phyloP scores from a whole-genome alignment of 2,329 filamentous ascomycete genomes.

The Hymenoscyphus occultus region DNA sequence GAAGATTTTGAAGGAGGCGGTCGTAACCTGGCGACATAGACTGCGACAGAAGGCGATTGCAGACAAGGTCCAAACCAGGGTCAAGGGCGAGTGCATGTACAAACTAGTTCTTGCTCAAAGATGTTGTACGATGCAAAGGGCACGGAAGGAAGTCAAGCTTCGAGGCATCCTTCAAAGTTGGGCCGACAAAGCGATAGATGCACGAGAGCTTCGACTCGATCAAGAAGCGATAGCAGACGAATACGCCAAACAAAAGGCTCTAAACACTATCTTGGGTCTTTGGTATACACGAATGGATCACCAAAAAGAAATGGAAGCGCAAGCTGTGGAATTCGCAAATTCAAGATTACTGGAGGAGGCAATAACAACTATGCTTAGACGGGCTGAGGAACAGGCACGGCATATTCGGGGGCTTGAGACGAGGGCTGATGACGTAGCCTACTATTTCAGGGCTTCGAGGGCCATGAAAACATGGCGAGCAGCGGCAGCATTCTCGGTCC shows the following conservation, averaged over 20 bases:
- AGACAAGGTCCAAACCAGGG: conserved; percentile 52
- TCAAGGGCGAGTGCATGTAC: conserved; percentile 55
- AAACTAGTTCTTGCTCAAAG: conserved; percentile 57
- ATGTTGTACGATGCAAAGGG: conserved; percentile 39
- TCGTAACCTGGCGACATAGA: conserved; percentile 60
- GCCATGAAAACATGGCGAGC: conserved; percentile 33
- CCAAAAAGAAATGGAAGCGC: conserved; percentile 23
- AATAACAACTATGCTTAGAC: conserved; percentile 26
- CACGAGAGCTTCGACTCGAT: conserved; percentile 25
- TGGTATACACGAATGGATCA: conserved; percentile 28
- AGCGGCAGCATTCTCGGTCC: conserved; percentile 28
- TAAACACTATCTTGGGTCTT: conserved; percentile 24
- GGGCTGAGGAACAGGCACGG: conserved; percentile 19
- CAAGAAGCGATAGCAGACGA: conserved; percentile 28
- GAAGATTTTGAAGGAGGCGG: conserved; percentile 54
- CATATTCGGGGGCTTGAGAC: conserved; percentile 27
- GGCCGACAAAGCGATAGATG: conserved; percentile 39
- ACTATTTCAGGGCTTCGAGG: conserved; percentile 33
- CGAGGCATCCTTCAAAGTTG: conserved; percentile 40
- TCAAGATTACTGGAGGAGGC: conserved; percentile 23
- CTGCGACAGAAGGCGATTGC: conserved; percentile 52
- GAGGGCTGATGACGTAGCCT: conserved; percentile 31
- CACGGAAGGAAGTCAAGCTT: conserved; percentile 41
- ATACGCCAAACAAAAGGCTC: conserved; percentile 26
- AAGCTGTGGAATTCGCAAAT: conserved; percentile 24